Evolutionary conservation across 768 basidiomycete species (phyloP), one percentile per base, ranked within the genome.

Genomic region (Amanita rubescens): DNA sequence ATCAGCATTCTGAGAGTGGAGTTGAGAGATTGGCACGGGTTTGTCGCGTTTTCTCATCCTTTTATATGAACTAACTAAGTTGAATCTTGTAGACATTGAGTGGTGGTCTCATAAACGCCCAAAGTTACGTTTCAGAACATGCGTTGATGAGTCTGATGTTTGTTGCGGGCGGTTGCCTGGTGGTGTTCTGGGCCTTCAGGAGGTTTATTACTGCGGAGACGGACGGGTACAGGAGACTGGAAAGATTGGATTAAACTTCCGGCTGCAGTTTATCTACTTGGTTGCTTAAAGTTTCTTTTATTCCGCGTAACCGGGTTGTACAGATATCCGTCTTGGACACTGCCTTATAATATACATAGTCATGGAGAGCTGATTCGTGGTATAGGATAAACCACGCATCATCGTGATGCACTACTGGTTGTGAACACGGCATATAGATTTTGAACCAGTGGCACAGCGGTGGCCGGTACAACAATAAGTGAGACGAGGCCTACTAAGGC

Each of bases 11-110:
- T 0, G 87, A 87, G 60, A 89, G 82, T 60, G 35, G 76, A 3
- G 61, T 89, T 12, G 89, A 92, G 65, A 76, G 90, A 34, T 56
- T 78, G 8, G 81, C 83, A 0, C 69, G 83, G 55, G 87, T 88
- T 64, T 6, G 68, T 61, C 12, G 14, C 41, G n/a, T 49, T 39
- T 37, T n/a, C n/a, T 24, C 44, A 51, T 43, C 6, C 3, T 48
- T 51, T 47, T 17, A 3, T n/a, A 35, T 55, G 22, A n/a, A n/a
- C 55, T 57, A 6, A 51, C 39, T 32, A 45, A 39, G 37, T 17
- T 17, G 10, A 20, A 51, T 46, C 12, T 44, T 7, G 25, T 57
- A 78, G 77, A 68, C 67, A 56, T 63, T 78, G 30, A 80, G 73
- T 65, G 58, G 55, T 43, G 72, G 72, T 55, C 62, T 78, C 63